Evolutionary conservation across 2,329 filamentous ascomycete genomes (phyloP).

Genomic region (Aspergillus thermomutatus): DNA sequence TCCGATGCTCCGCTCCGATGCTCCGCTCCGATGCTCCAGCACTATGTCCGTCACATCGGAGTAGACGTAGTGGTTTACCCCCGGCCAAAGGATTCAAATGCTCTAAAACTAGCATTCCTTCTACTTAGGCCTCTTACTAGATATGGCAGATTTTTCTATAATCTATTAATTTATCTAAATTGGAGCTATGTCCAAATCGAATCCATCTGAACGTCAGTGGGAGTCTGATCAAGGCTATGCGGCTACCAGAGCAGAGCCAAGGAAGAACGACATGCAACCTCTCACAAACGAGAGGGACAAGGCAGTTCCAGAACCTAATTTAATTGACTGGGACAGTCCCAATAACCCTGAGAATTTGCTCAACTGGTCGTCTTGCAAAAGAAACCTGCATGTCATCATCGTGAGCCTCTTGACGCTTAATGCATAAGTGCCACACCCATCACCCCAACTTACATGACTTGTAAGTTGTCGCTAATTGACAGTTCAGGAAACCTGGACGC

Average conservation of each 20-base stretch:
- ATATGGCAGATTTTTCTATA: too few relatives aligned
- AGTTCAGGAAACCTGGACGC: background rate
- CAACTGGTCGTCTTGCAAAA: background rate
- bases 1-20: background rate
- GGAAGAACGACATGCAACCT: background rate
- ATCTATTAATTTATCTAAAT: background rate
- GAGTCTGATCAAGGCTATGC: background rate
- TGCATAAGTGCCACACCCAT: background rate
- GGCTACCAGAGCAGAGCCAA: background rate
- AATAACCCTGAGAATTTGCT: background rate
- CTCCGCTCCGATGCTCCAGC: background rate
- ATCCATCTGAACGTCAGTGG: background rate
- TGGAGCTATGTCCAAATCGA: background rate
- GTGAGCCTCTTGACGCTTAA: background rate
- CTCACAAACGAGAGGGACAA: background rate
- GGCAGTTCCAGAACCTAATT: background rate
- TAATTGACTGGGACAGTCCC: background rate
- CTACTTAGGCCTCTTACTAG: too few relatives aligned
- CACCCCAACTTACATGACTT: background rate
- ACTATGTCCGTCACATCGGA: background rate
- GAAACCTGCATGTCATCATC: background rate
- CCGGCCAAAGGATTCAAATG: background rate
- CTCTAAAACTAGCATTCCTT: background rate
- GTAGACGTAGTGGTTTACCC: background rate
- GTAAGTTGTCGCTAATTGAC: background rate